phyloP scores from a whole-genome alignment of 1,139 yeast genomes.

The Candida glucosophila region DNA sequence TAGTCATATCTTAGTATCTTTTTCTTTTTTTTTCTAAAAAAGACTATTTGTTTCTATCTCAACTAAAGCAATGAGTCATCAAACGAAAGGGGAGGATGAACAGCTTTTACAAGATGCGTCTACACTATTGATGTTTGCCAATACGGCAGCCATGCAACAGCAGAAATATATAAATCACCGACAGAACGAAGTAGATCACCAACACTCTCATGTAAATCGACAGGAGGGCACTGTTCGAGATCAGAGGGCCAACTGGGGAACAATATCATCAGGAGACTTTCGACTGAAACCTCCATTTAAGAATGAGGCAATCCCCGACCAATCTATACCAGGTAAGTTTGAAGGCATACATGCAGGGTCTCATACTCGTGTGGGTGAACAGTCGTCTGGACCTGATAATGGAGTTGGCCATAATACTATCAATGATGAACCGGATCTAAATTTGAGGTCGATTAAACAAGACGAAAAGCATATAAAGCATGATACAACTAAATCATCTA shows the following conservation, averaged over 20 bases:
- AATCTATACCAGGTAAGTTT: background rate
- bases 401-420: background rate
- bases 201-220: background rate
- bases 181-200: background rate
- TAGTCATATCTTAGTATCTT: background rate
- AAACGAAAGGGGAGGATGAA: constrained; percentile 15
- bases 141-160: constrained; percentile 41
- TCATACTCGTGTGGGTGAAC: constrained; percentile 16
- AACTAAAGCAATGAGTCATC: background rate
- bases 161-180: constrained; percentile 11
- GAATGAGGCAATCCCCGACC: background rate
- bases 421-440: background rate
- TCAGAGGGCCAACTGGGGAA: too few relatives aligned
- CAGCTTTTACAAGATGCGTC: constrained; percentile 54
- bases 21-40: background rate
- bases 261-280: too few relatives aligned
- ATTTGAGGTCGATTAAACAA: background rate
- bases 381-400: background rate
- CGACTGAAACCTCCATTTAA: constrained; percentile 4
- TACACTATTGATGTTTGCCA: constrained; percentile 57
- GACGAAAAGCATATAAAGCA: background rate
- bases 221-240: constrained; percentile 1
- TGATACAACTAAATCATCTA: constrained; percentile 1
- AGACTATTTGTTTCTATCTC: background rate
- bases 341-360: constrained; percentile 2